Base-by-base conservation (phyloP, 345 rosid species). In the Adansonia digitata region DNA sequence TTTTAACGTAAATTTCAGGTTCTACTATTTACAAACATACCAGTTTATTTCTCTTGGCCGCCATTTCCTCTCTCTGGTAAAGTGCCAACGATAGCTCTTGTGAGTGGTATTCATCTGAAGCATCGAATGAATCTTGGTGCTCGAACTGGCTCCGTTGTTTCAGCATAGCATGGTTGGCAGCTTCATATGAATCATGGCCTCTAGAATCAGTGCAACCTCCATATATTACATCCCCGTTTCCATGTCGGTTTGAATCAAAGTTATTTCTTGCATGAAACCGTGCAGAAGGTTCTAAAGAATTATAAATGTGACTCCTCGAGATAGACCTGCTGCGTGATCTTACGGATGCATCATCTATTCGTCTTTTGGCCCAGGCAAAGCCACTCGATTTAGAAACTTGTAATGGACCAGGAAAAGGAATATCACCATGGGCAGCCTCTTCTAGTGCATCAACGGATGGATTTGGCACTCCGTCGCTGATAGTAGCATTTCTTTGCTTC, bases 291-390 rank as follows among this genome's bases (percentile, higher is more conserved):
- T 88, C 95, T 13, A 82, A 77, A 65, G 78, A 81, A 79, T 85
- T 88, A 77, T 56, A 79, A 62, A 83, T 60, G 72, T 84, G 85
- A 77, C 94, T 84, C 84, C 87, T 88, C 39, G 98, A 92, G 61
- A 68, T 84, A 34, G 97, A 88, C 75, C 93, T 82, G 57, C 62
- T 78, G 77, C 89, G 88, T 43, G 91, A 85, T 79, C 85, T 85
- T 75, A 57, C 35, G 22, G 85, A 83, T 76, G 84, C 82, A 22
- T 90, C 90, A 71, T 88, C 93, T 76, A 84, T 95, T 79, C 80
- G 85, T 66, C 94, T 85, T 83, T 83, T 93, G 34, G 93, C 99
- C 99, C 99, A 93, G 55, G 94, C 93, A 85, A 94, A 94, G 78
- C 98, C 97, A 78, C 89, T 90, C 48, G 98, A 94, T 37, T 84